Base-by-base conservation (phyloP, 257 asterid species). In the Plectranthus barbatus region DNA sequence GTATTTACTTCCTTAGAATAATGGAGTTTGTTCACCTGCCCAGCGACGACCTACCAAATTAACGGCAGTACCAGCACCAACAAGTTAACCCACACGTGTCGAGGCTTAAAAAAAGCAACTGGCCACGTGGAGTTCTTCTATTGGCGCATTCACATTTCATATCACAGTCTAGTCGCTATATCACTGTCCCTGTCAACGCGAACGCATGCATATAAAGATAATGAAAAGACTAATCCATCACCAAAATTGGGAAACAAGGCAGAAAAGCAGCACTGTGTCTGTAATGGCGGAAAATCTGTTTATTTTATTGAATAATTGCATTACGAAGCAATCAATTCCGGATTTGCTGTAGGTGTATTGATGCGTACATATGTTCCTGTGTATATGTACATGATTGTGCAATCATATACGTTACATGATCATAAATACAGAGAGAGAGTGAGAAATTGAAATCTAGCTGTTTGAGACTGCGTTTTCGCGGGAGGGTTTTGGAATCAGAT, bases 401-500 rank as follows among this genome's bases (percentile, higher is more conserved):
- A 44, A 37, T 64, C 23, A 15, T 26, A 49, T 13, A 21, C 36
- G 47, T 23, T 17, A 40, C 7, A 10, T 67, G 4, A 9, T 18
- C 58, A 56, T 56, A 49, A 44, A 36, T 55, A 13, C 15, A 33
- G 44, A 55, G 45, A 2, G 13, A 23, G 65, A 56, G 64, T 21
- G 20, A 23, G 40, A 60, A 26, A 42, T 66, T 66, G 19, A 64
- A 71, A 44, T 54, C 70, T 48, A 2, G 42, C 51, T 31, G 42
- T 24, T 49, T n/a, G 58, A 17, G 36, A 68, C 39, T 29, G 55
- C 45, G 67, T 23, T 24, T 53, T 65, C 33, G 2, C 31, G 17
- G 33, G 6, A 29, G 31, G 74, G 41, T 42, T 46, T 51, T 67
- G 64, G 52, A 68, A 68, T 63, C 72, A 47, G 72, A 68, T 62